Base-by-base conservation (phyloP, 345 rosid species). In the Stellera chamaejasme region DNA sequence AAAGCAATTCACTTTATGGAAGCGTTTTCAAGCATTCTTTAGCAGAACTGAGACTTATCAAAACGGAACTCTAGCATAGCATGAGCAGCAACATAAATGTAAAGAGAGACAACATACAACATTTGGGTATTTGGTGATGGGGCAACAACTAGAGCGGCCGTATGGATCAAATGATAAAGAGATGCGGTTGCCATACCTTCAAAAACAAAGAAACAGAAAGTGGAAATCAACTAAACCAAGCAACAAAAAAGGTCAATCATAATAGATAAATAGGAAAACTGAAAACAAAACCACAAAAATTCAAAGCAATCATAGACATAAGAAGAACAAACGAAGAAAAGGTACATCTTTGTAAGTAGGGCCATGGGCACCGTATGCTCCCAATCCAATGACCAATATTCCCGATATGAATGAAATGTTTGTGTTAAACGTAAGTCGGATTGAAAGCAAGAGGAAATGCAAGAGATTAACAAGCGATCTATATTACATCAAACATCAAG, bases 151-250 rank as follows among this genome's bases (percentile, higher is more conserved):
- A 93, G 80, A 52, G 97, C 94, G 16, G 92, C 91, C 13, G 95
- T 93, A 69, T 93, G 99, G 55, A 83, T 83, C 80, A 89, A 68
- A 78, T 93, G 97, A 73, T 89, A 93, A 47, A 87, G 71, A 19
- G 99, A 89, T 44, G 97, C 97, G 2, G 87, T 43, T 89, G 87
- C 99, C 96, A 89, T n/a, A 87, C 95, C 97, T 86, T 11, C 62
- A 48, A 41, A 15, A 51, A n/a, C 26, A 44, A 55, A 45, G 4
- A 50, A 55, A 39, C 7, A 28, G 41, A 4, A 11, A n/a, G 49
- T 12, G 11, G 6, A 19, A 13, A 6, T 52, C n/a, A 8, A 10
- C n/a, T n/a, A n/a, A n/a, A 12, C 19, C 44, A 43, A 56, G 45
- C 13, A 1, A 12, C 25, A 12, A 48, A 15, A 45, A 13, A 16